Conservation (phyloP, 495 filamentous ascomycete species). For the Glutinoglossum americanum region DNA sequence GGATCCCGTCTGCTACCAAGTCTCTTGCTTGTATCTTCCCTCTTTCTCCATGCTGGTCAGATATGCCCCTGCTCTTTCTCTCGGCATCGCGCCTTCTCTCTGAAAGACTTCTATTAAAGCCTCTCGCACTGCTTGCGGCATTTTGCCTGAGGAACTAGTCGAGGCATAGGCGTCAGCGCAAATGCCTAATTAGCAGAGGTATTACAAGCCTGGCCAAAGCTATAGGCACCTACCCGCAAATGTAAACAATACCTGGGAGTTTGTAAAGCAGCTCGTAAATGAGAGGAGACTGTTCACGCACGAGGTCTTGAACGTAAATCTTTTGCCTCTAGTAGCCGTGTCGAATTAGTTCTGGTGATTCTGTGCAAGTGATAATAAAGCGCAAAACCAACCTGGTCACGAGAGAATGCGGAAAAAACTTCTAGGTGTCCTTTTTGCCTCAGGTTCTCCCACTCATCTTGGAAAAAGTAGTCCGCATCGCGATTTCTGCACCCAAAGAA, state of each 20-base stretch:
- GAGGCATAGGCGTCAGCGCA: neutral
- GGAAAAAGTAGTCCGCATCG: conserved; percentile 57
- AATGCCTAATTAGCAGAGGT: neutral
- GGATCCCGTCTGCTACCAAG: conserved; percentile 28
- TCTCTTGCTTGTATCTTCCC: conserved; percentile 60
- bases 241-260: conserved; percentile 34
- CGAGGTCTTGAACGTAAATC: conserved; percentile 73
- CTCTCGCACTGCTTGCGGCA: conserved; percentile 75
- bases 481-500: conserved; percentile 68
- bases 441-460: conserved; percentile 42
- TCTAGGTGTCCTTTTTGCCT: conserved; percentile 19
- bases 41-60: conserved; percentile 40
- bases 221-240: conserved; percentile 62
- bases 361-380: neutral
- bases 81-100: conserved; percentile 17
- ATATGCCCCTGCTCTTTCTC: conserved; percentile 33
- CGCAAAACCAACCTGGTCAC: conserved; percentile 29
- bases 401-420: conserved; percentile 65
- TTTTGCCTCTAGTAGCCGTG: conserved; percentile 26
- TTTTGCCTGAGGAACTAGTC: conserved; percentile 27
- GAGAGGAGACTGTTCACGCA: conserved; percentile 34
- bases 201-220: neutral
- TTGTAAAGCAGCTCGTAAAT: conserved; percentile 37
- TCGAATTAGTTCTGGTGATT: conserved; percentile 1
- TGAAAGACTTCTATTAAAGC: conserved; percentile 55